Evolutionary conservation across 164 flowering plant species (phyloP).

Genomic region (Nymphaea thermarum): DNA sequence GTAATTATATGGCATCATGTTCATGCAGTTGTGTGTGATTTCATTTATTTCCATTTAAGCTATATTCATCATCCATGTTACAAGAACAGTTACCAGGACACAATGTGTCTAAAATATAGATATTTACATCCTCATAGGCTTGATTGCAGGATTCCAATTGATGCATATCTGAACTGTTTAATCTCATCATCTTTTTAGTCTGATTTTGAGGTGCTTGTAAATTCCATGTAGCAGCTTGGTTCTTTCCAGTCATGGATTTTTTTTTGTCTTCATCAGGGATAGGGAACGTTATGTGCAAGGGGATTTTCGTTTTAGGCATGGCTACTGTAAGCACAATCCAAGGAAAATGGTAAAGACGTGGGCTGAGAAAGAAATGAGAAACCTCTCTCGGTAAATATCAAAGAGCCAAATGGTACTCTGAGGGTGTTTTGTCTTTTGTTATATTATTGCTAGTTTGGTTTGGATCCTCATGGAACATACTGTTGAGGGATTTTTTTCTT

Average conservation of each 20-base stretch:
- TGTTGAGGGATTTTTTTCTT: no score
- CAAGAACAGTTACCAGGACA: no score
- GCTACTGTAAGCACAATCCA: conserved; percentile 92
- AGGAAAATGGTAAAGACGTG: conserved; percentile 99
- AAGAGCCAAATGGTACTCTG: neutral
- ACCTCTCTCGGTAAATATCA: conserved; percentile 59
- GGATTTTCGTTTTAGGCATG: conserved; percentile 89
- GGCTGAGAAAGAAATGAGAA: conserved; percentile 99
- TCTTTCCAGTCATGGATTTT: neutral
- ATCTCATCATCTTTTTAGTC: no score
- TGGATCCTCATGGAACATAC: no score
- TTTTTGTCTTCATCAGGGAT: conserved; percentile 44
- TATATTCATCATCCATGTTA: no score
- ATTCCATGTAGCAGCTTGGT: no score
- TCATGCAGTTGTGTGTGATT: neutral
- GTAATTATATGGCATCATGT: neutral
- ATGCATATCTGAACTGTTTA: no score
- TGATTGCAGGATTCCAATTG: no score
- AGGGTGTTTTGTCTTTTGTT: neutral
- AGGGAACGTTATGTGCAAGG: conserved; percentile 97
- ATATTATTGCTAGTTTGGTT: no score
- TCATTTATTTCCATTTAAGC: neutral
- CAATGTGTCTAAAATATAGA: no score
- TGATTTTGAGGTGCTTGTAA: no score
- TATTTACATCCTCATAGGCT: no score